A percentile compares a stretch with the other conserved stretches of the same genome.
phyloP scores from a whole-genome alignment of 2,329 filamentous ascomycete genomes.

The Colletotrichum lentis region DNA sequence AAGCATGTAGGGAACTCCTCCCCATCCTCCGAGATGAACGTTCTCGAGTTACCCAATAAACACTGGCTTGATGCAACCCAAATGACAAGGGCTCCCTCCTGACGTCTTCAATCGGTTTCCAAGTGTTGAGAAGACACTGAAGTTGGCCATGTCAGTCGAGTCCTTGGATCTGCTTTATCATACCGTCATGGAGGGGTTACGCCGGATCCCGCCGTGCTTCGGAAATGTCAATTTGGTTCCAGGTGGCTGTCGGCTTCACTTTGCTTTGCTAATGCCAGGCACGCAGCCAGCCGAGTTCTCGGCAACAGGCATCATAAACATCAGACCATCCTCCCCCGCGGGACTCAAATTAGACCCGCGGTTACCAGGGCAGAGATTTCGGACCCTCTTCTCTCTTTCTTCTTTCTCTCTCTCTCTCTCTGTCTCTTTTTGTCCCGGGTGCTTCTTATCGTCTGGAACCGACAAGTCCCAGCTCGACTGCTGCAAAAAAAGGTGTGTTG shows the following conservation, averaged over 20 bases:
- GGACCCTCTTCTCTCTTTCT: neutral
- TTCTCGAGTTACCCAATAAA: neutral
- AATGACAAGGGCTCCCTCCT: neutral
- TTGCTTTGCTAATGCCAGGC: constrained; percentile 4
- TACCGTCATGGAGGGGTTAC: neutral
- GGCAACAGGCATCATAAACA: constrained; percentile 8
- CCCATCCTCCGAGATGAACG: neutral
- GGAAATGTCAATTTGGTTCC: neutral
- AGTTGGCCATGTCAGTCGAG: neutral
- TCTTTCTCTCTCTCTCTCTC: neutral
- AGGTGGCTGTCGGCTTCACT: neutral
- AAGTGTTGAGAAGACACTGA: neutral
- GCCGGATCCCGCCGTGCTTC: neutral
- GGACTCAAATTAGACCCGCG: constrained; percentile 7
- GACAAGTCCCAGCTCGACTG: neutral
- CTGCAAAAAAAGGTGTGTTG: neutral
- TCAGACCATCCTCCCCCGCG: constrained; percentile 4
- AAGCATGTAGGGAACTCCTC: neutral
- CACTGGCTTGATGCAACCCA: neutral
- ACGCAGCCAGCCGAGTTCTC: constrained; percentile 17
- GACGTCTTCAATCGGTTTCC: neutral
- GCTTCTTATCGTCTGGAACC: neutral
- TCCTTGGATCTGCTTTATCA: too few relatives aligned
- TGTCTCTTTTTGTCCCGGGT: neutral
- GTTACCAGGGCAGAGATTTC: constrained; percentile 12